phyloP scores from a whole-genome alignment of 225 moss, liverwort and hornwort species.

The Physcomitrellopsis africana region DNA sequence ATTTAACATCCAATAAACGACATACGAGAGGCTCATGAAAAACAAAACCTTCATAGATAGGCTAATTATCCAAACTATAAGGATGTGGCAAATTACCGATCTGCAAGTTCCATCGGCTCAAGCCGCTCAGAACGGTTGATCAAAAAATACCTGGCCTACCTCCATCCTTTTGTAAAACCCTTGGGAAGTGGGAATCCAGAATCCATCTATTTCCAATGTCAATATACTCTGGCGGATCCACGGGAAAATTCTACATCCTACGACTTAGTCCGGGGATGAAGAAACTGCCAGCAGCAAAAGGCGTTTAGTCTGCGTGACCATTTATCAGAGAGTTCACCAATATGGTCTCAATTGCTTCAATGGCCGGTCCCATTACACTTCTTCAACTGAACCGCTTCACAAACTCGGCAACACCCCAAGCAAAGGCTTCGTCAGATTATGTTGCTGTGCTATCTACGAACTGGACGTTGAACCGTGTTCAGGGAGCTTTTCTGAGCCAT shows the following conservation, averaged over 20 bases:
- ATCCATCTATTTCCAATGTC: not conserved
- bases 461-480: conserved; percentile 42
- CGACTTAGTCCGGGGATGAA: conserved; percentile 6
- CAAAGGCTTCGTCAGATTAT: not conserved
- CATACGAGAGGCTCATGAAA: not conserved
- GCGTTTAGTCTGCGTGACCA: conserved; percentile 1
- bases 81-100: conserved; percentile 16
- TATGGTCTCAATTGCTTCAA: conserved; percentile 16
- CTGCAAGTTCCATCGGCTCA: conserved; percentile 19
- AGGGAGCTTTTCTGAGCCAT: conserved; percentile 28
- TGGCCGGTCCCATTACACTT: not conserved
- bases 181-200: conserved; percentile 4
- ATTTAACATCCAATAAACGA: not conserved
- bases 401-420: conserved; percentile 19
- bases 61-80: conserved; percentile 8
- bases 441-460: conserved; percentile 30
- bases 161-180: conserved; percentile 11
- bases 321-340: not conserved
- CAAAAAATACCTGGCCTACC: conserved; percentile 24
- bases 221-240: conserved; percentile 17
- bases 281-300: conserved; percentile 13
- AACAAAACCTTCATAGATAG: not conserved
- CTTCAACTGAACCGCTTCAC: not conserved
- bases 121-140: conserved; percentile 17
- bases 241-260: conserved; percentile 14